These are phyloP conservation scores for Boletus insuetus DNA, from an alignment of 768 basidiomycete species.

Conservation along the genomic window DNA sequence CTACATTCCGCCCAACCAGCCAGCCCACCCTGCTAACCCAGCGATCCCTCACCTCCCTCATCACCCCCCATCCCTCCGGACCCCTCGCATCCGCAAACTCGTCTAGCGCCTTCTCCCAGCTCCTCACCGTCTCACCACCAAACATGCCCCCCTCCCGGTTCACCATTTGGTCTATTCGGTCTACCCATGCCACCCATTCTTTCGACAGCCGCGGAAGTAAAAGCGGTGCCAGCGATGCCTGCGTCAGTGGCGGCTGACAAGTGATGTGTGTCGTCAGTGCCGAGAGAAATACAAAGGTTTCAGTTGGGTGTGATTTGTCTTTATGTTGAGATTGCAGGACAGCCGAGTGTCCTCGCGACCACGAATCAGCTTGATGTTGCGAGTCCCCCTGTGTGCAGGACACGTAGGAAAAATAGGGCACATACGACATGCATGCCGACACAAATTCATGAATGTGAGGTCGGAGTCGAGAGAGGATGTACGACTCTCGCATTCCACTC, in stretches of 20 bases:
- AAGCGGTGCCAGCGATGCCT: conserved; percentile 52
- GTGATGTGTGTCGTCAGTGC: conserved; percentile 66
- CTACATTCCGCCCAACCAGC: conserved; percentile 53
- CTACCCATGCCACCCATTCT: conserved; percentile 81
- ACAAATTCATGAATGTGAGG: conserved; percentile 77
- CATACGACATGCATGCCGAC: conserved; percentile 73
- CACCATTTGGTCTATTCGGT: conserved; percentile 63
- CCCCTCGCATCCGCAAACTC: conserved; percentile 57
- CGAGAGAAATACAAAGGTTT: conserved; percentile 70
- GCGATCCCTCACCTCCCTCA: conserved; percentile 52
- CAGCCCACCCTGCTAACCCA: conserved; percentile 80
- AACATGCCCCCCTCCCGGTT: conserved; percentile 81
- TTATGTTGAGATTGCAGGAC: conserved; percentile 52
- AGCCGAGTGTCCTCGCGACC: conserved; percentile 41
- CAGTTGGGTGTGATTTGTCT: conserved; percentile 67
- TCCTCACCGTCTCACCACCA: conserved; percentile 61
- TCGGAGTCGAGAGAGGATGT: conserved; percentile 70
- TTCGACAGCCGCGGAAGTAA: conserved; percentile 62
- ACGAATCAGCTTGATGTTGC: conserved; percentile 21
- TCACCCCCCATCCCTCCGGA: conserved; percentile 37
- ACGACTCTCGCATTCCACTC: conserved; percentile 75
- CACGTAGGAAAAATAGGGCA: conserved; percentile 78
- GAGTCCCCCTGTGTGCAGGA: conserved; percentile 24
- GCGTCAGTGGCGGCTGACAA: conserved; percentile 64
- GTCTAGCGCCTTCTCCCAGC: conserved; percentile 71